Evolutionary conservation across 208 protist species (phyloP).

Genomic region (Vickermania ingenoplastis): DNA sequence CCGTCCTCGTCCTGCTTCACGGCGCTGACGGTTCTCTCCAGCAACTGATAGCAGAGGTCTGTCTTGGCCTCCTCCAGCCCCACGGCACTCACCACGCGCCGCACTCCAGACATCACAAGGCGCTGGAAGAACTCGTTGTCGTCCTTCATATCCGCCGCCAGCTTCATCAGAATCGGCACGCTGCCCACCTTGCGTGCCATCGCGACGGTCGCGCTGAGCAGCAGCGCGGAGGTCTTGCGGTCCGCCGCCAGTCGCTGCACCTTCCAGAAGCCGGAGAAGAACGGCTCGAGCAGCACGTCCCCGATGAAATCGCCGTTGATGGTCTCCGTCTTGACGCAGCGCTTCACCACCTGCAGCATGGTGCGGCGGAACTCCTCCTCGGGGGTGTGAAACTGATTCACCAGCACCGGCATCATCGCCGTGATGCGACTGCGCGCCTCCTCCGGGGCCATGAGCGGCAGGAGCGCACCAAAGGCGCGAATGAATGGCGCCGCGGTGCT

Average conservation of each 20-base stretch:
- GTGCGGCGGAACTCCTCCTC: slow-evolving; percentile 99
- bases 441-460: slow-evolving; percentile 98
- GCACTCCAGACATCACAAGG: slow-evolving; percentile 92
- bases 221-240: slow-evolving; percentile 81
- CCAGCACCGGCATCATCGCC: slow-evolving; percentile 93
- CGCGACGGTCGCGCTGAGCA: slow-evolving; percentile 95
- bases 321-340: slow-evolving; percentile 96
- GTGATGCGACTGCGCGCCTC: slow-evolving; percentile 95
- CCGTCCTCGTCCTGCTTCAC: slow-evolving; percentile 96
- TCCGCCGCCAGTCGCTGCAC: slow-evolving; percentile 95
- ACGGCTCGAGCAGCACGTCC: slow-evolving; percentile 84
- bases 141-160: slow-evolving; percentile 98
- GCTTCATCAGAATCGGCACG: slow-evolving; percentile 84
- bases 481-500: slow-evolving; percentile 96
- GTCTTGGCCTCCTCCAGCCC: slow-evolving; percentile 89
- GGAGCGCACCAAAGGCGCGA: slow-evolving; percentile 98
- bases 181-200: slow-evolving; percentile 95
- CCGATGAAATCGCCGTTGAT: slow-evolving; percentile 91
- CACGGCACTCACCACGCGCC: slow-evolving; percentile 61
- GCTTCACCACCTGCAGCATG: slow-evolving; percentile 97
- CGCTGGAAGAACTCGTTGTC: slow-evolving; percentile 96
- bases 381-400: slow-evolving; percentile 89
- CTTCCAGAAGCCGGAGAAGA: slow-evolving; percentile 93
- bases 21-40: slow-evolving; percentile 96
- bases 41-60: slow-evolving; percentile 89